phyloP scores from a whole-genome alignment of 331 rosid genomes.

The Malus hybrid region DNA sequence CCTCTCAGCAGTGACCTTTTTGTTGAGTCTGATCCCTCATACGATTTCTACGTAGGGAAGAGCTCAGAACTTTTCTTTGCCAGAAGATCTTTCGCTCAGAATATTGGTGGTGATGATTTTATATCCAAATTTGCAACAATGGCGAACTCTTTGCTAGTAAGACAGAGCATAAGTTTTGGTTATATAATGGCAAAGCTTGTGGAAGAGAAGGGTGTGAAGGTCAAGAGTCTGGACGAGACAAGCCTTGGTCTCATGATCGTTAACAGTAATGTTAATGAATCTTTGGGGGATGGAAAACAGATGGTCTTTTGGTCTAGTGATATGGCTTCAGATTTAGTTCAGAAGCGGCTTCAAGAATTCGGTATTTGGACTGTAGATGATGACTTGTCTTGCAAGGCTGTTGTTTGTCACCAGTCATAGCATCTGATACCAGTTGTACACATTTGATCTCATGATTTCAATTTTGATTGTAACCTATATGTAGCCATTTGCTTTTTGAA shows the following conservation, averaged over 20 bases:
- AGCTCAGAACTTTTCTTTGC: conserved; percentile 43
- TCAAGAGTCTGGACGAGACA: conserved; percentile 34
- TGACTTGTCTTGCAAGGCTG: conserved; percentile 75
- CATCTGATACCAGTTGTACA: conserved; percentile 1
- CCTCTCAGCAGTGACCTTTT: conserved; percentile 28
- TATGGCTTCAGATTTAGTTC: conserved; percentile 30
- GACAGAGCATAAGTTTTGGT: conserved; percentile 30
- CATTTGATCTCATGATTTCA: neutral
- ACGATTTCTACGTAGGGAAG: conserved; percentile 38
- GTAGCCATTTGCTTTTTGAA: neutral
- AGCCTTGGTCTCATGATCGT: conserved; percentile 28
- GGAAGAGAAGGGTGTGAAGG: conserved; percentile 38
- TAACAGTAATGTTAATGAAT: conserved; percentile 15
- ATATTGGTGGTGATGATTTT: conserved; percentile 32
- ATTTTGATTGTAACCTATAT: neutral
- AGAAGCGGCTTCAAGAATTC: conserved; percentile 47
- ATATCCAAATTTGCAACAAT: conserved; percentile 23
- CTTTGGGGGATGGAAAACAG: conserved; percentile 37
- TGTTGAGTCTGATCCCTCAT: conserved; percentile 14
- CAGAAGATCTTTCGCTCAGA: conserved; percentile 34
- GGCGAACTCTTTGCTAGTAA: conserved; percentile 31
- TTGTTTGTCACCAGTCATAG: conserved; percentile 62
- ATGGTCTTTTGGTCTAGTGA: conserved; percentile 52
- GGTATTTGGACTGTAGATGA: conserved; percentile 55
- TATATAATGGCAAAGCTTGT: conserved; percentile 24